Evolutionary conservation across 805 yeast genomes (phyloP), one percentile per base, ranked within the genome.

Genomic region (Teunomyces atbi): DNA sequence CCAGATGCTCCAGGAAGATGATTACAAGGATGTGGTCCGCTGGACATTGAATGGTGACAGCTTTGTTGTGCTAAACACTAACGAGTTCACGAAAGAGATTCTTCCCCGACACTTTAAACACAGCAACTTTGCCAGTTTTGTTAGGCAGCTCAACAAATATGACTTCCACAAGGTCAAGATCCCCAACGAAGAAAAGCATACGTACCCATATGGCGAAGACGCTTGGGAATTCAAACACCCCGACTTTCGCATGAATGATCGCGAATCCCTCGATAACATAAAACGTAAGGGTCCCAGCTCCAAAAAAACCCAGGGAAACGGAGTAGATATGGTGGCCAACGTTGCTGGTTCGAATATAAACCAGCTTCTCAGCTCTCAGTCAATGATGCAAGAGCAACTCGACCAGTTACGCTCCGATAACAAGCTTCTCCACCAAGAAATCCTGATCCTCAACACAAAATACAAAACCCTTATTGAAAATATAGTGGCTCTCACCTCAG

Each of bases 211-310:
- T 57, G 87, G 90, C 33, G 89, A 84, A 46, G 81, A 84, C 64
- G 83, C 91, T 16, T 92, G 98, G 97, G 97, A 92, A 64, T 92
- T 94, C 71, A 82, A 83, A 60, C 98, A 94, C 64, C 96, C 97
- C 0, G 89, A 83, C 53, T 94, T 94, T 65, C 79, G 79, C 53
- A 79, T 80, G 28, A 84, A 87, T 64, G 89, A 89, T 59, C 76
- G 80, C 45, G 85, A 82, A n/a, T 82, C 89, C 8, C 73, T 95
- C 32, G 96, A 91, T 42, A 86, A 87, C 53, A 94, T 94, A 60
- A 89, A 88, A 59, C 71, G 97, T 40, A 91, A 91, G 62, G 84
- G 84, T 0, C 86, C 94, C 4, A 68, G 73, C 12, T 71, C 74
- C 45, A 81, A 79, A 53, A 78, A 80, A 57, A 56, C 56, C 8